These are phyloP conservation scores for Lupinus albus DNA, from an alignment of 306 rosid genomes.

Conservation along the genomic window DNA sequence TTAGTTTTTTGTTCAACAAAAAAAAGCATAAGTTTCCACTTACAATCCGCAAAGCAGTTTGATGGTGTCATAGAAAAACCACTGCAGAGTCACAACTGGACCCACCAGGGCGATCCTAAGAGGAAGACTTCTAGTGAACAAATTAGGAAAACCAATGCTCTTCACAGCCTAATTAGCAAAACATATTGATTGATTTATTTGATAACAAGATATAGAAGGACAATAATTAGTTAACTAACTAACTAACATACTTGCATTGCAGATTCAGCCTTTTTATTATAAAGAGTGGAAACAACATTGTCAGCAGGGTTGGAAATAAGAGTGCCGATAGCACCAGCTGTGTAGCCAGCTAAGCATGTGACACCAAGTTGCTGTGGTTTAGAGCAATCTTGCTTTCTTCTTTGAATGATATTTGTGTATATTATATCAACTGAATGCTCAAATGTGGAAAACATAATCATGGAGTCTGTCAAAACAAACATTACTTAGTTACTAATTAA, in stretches of 20 bases:
- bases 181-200: neutral
- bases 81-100: conserved; percentile 69
- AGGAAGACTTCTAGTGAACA: conserved; percentile 75
- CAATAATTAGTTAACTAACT: too few relatives aligned
- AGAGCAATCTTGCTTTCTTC: conserved; percentile 66
- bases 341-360: conserved; percentile 67
- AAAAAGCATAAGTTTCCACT: conserved; percentile 44
- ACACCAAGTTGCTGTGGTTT: conserved; percentile 68
- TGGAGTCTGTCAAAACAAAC: conserved; percentile 52
- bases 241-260: conserved; percentile 50
- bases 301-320: conserved; percentile 75
- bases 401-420: conserved; percentile 52
- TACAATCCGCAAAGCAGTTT: conserved; percentile 72
- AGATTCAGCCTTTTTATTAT: conserved; percentile 64
- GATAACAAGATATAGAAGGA: neutral
- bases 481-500: neutral
- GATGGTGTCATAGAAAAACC: conserved; percentile 78
- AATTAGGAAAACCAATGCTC: conserved; percentile 62
- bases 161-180: conserved; percentile 59
- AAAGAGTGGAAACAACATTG: conserved; percentile 63
- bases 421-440: conserved; percentile 72
- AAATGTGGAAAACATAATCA: conserved; percentile 73
- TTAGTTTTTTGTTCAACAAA: too few relatives aligned
- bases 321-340: conserved; percentile 68
- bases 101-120: conserved; percentile 67